Evolutionary conservation across 2,329 filamentous ascomycete species (phyloP), one percentile per base, ranked within the genome.

Genomic region (Epichloe elymi): DNA sequence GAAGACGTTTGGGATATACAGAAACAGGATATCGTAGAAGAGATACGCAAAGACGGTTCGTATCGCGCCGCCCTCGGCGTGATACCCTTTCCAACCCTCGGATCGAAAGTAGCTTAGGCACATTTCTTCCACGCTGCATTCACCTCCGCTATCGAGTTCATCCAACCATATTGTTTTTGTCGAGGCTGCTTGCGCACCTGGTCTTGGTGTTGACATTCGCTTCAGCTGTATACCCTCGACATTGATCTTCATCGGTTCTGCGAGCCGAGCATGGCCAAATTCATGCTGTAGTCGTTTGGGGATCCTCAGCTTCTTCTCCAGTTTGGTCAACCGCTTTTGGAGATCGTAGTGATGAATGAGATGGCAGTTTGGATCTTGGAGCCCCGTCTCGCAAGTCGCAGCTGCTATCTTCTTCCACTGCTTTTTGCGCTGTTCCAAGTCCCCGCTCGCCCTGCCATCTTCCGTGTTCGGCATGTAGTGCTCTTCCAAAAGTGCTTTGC

Each of bases 1-100:
- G 66, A 98, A 98, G 51, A 98, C 91, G 59, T 97, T 95, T 26
- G 93, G 91, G 5, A 97, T 79, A 66, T 95, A 95, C 26, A 88
- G 74, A 68, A 97, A 97, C 6, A 98, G 72, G 23, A 97, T 79
- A 66, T 98, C 91, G 71, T 84, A 93, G 71, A 97, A 95, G 17
- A 98, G 79, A 62, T 93, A 91, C 14, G 83, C 85, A 66, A 90
- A 90, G 26, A 98, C 73, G 0, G 93, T 98, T n/a, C 89, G 82
- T 6, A 97, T 71, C 58, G 97, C 90, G 2, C 90, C 87, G 36
- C 89, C 88, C 72, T 98, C 93, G 17, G 85, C 81, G 67, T 98
- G 93, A 62, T 91, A 96, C 11, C 93, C 93, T 65, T 95, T 95
- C 84, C 88, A 97, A 2, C 90, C 91, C 49, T 85, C 74, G 10